Base-by-base conservation (phyloP, 2,329 filamentous ascomycete genomes). In the Xylariaceae sp. region DNA sequence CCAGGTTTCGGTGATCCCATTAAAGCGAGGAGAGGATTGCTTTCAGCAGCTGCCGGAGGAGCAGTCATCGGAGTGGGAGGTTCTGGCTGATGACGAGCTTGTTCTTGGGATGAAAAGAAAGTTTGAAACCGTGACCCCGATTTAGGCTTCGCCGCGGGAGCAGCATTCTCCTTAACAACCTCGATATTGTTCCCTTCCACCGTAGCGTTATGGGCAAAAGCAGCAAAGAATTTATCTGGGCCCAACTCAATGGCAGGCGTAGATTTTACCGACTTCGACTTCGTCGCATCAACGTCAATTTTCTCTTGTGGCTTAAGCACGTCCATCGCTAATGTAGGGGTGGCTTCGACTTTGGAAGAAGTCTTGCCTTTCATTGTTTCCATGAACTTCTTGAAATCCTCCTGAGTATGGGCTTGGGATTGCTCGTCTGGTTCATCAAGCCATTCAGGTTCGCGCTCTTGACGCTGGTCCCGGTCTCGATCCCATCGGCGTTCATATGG, bases 331-430 rank as follows among this genome's bases (percentile, higher is more conserved):
- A 65, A 56, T 11, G 64, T 54, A 4, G 72, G 64, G 50, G 74
- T 73, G 50, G 73, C 67, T 61, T 78, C 69, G 41, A 74, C 30
- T 62, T 60, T 55, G 55, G 70, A 52, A 37, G 64, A 60, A 4
- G 69, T 74, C 64, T 79, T 83, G 57, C 83, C 81, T 72, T 89
- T 93, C 91, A 95, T 95, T 59, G 81, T 82, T 64, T 95, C 91
- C 80, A 96, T 96, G 85, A 93, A 97, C 62, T 90, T 90, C 74
- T 95, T 88, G 71, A 97, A 95, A 62, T 97, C 92, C 67, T 95
- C 92, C 65, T 91, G 87, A 1, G 92, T 96, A 64, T 91, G 89
- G 4, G 81, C 82, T 64, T 88, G 84, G 29, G 82, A 76, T 64
- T 87, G 84, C 45, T 90, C 87, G 53, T 88, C 86, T 13, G 85